Percentiles rank a stretch among this genome's conserved stretches.
phyloP scores from a whole-genome alignment of 352 stramenopile species.

The Globisporangium takayamanum region DNA sequence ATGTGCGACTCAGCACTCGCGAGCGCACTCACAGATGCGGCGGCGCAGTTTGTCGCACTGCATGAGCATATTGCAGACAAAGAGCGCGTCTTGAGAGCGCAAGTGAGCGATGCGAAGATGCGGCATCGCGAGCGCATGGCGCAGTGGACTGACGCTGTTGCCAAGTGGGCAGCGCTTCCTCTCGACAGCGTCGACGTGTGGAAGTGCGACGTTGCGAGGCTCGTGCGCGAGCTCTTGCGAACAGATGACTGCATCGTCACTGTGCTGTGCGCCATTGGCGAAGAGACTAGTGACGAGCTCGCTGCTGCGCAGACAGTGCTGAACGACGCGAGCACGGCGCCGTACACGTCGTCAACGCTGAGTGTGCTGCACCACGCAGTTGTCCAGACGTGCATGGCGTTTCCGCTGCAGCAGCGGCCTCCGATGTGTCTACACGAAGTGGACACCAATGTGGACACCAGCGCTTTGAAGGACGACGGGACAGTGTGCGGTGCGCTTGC shows the following conservation, averaged over 20 bases:
- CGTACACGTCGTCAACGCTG: slow-evolving; percentile 7
- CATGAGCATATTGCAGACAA: background rate
- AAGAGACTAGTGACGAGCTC: background rate
- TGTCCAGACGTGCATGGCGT: slow-evolving; percentile 5
- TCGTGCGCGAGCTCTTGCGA: slow-evolving; percentile 5
- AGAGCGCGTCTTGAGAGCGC: background rate
- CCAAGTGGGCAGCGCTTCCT: slow-evolving; percentile 6
- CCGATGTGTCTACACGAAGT: background rate
- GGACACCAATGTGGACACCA: background rate
- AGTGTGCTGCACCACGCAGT: slow-evolving; percentile 10
- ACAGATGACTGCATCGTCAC: slow-evolving; percentile 5
- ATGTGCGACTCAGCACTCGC: background rate
- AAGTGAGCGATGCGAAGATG: background rate
- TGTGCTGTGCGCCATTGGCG: slow-evolving; percentile 1
- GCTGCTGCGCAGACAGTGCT: slow-evolving; percentile 5
- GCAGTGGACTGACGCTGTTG: slow-evolving; percentile 8
- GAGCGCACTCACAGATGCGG: background rate
- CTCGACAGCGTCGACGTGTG: slow-evolving; percentile 3
- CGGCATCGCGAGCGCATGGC: background rate
- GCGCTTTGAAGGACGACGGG: background rate
- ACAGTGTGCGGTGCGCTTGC: background rate
- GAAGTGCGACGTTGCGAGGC: background rate
- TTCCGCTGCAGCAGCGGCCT: slow-evolving; percentile 2
- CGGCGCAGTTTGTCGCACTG: background rate
- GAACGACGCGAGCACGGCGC: background rate